Evolutionary conservation across 2,329 filamentous ascomycete species (phyloP), one percentile per base, ranked within the genome.

Genomic region (Nigrospora sphaerica): DNA sequence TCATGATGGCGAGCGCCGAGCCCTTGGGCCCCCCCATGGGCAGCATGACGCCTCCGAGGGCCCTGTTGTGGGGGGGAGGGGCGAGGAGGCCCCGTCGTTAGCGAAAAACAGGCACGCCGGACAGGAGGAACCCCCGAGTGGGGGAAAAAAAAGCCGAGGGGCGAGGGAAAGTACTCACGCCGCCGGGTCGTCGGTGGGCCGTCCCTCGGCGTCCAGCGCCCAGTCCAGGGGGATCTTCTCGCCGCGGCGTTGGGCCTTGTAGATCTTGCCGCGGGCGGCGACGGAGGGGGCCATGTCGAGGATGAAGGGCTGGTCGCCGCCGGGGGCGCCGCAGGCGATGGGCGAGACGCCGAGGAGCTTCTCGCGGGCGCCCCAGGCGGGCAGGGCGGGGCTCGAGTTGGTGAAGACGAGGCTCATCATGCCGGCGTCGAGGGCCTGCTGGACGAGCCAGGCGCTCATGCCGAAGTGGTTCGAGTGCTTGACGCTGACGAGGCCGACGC

Each of bases 21-120:
- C 88, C 88, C 63, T 93, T 93, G 0, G 88, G 86, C 0, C 88
- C 88, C 3, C 87, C 87, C 85, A 93, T 90, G 0, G 88, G 87
- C 17, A 92, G 67, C 88, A 93, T 92, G 4, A 91, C 85, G 1
- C 87, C 87, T 32, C 80, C 78, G 11, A 93, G 67, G 0, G 88
- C 88, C 2, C 37, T 47, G 36, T 18, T 3, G 14, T 13, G 12
- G 4, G 7, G 16, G 2, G 6, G 10, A 31, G 6, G 6, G 11
- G 19, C 16, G 6, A 42, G 31, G 12, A 34, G 5, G 11, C 23
- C 7, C 11, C 6, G 13, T 2, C 16, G 23, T 40, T 5, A 16
- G 23, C 17, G 13, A n/a, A 12, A 31, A n/a, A 35, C 4, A 35
- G 19, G 19, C 4, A 6, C 19, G 6, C 19, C 4, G 4, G 10